Evolutionary conservation across 257 asterid species (phyloP).

Genomic region (Misopates orontium): DNA sequence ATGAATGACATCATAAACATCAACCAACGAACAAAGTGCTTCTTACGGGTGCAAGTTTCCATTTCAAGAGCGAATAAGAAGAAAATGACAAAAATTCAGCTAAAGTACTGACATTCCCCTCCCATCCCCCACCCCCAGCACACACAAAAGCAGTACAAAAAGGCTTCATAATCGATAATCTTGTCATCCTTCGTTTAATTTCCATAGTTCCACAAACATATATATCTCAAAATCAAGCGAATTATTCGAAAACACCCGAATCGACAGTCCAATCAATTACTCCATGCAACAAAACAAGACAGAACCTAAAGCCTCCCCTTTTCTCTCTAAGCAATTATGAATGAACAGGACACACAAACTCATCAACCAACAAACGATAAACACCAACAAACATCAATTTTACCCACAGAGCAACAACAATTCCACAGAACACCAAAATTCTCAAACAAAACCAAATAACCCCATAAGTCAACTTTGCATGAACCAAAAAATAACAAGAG

Average conservation of each 20-base stretch:
- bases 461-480: constrained; percentile 55
- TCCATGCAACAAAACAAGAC: neutral
- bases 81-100: constrained; percentile 1
- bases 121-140: constrained; percentile 7
- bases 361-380: neutral
- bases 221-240: constrained; percentile 2
- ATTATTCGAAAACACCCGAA: constrained; percentile 15
- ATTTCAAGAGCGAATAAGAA: no score
- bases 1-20: constrained; percentile 21
- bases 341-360: neutral
- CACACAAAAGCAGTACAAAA: neutral
- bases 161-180: constrained; percentile 5
- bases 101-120: neutral
- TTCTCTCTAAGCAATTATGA: no score
- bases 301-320: no score
- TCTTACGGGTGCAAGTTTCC: no score
- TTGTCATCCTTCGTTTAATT: constrained; percentile 16
- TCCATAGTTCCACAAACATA: constrained; percentile 16
- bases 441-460: neutral
- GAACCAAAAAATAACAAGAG: constrained; percentile 29
- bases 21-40: constrained; percentile 18
- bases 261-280: constrained; percentile 15
- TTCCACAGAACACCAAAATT: constrained; percentile 1
- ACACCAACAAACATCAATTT: neutral
- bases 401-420: constrained; percentile 1